Evolutionary conservation across 805 yeast species (phyloP), one percentile per base, ranked within the genome.

Genomic region (Candida maltosa): DNA sequence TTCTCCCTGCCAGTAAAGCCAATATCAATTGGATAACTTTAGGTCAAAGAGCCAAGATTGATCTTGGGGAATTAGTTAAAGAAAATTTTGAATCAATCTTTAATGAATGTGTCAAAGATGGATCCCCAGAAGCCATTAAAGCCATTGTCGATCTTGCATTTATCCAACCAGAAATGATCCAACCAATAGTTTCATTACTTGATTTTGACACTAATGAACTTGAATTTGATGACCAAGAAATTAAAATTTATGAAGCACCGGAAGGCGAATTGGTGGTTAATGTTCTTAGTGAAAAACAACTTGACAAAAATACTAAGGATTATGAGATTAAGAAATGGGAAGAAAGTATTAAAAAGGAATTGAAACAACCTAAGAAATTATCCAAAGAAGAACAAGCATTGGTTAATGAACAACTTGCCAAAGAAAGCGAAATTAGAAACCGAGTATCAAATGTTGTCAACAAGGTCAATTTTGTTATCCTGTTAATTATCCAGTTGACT

Each of bases 321-420:
- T 87, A 87, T 48, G 95, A 83, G 48, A 83, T 89, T 2, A 63
- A 75, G 40, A 79, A 86, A 55, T 91, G 97, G 97, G 98, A 93
- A 53, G 88, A 82, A 46, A 75, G 75, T 34, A 73, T 93, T 21
- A 77, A 91, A 48, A 78, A 78, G 43, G 91, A 87, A 50, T 67
- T 88, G 24, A 79, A 79, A 54, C 49, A 51, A 29, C 41, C 14
- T 34, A 80, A 73, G 58, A 84, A 83, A 50, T 64, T 81, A 26
- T 72, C 94, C 3, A 82, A 78, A 44, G 97, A 89, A 51, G 95
- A 93, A 40, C 84, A 78, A 42, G 63, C 51, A 0, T 53, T 75
- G 34, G 80, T 85, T 2, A 73, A 73, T 29, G 76, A 73, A 30
- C 91, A 87, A 50, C 46, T 88, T 15, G 64, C 56, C 0, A 71